Conservation (phyloP, 2,329 filamentous ascomycete species). For the Beauveria scarabaeidicola region DNA sequence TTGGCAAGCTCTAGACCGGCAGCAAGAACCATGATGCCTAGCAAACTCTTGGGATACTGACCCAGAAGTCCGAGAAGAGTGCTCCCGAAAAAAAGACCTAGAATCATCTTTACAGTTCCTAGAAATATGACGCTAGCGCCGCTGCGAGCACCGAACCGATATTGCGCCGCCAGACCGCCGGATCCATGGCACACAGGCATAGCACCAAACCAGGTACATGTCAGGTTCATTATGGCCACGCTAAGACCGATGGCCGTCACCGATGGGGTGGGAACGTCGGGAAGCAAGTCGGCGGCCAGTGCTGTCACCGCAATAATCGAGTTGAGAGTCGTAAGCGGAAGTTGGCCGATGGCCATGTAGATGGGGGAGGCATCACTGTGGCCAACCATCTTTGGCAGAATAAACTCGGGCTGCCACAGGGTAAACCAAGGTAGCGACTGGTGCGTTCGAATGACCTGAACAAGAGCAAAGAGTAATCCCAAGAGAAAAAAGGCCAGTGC, state of each 20-base stretch:
- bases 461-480: constrained; percentile 56
- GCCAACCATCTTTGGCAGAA: constrained; percentile 27
- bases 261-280: constrained; percentile 55
- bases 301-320: constrained; percentile 83
- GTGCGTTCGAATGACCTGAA: constrained; percentile 25
- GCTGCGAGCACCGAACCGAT: constrained; percentile 82
- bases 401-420: constrained; percentile 51
- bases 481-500: constrained; percentile 63
- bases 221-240: constrained; percentile 74
- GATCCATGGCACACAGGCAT: constrained; percentile 96
- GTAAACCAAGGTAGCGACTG: constrained; percentile 41
- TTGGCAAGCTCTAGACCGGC: constrained; percentile 81
- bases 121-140: constrained; percentile 76
- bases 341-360: constrained; percentile 68
- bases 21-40: constrained; percentile 84
- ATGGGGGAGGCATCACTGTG: constrained; percentile 25
- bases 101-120: constrained; percentile 62
- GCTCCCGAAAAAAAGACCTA: constrained; percentile 69
- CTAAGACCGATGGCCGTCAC: constrained; percentile 74
- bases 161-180: constrained; percentile 83
- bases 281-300: constrained; percentile 68
- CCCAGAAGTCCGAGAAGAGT: constrained; percentile 62
- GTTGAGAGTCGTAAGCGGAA: constrained; percentile 87
- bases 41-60: constrained; percentile 64
- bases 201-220: constrained; percentile 82